Base-by-base conservation (phyloP, 2,329 filamentous ascomycete species). In the Sclerotinia glacialis region DNA sequence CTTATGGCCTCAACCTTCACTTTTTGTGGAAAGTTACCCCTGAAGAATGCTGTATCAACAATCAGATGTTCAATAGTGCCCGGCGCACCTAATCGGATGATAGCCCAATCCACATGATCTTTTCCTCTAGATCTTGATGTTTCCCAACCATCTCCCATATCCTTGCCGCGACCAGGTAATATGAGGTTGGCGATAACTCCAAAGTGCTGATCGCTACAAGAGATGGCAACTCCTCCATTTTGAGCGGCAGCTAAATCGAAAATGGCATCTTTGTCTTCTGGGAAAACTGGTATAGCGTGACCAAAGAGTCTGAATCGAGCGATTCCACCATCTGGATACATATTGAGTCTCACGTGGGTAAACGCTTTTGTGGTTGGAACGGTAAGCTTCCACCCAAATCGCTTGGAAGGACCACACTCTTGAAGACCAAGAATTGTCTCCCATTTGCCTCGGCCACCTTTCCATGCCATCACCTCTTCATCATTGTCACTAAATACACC, bases 101-200 rank as follows among this genome's bases (percentile, higher is more conserved):
- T 86, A n/a, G 87, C 83, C 91, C 92, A 95, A 78, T 95, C 91
- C 26, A 90, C 79, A 77, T 95, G 91, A 54, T 82, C 86, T 77
- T 86, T 87, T 61, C 83, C 86, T 60, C 92, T 81, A 46, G 89
- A 92, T 64, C 91, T 84, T 71, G 89, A 86, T 66, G 91, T 95
- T 79, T 95, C 91, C 91, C 92, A 95, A 9, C 91, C 92, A 76
- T 94, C 91, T 61, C 91, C 89, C 91, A 95, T 95, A 78, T 95
- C 90, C 76, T 89, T 87, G 52, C 91, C 91, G 34, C 91, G 83
- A 2, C 90, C 90, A 0, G 91, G 91, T 4, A 93, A 81, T n/a
- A 93, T 83, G 44, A 94, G 80, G 78, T 94, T 93, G 75, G 91
- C 87, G 76, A 90, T 92, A 47, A 87, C 90, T 68, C 91, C 90